Evolutionary conservation across 2,329 filamentous ascomycete genomes (phyloP).

Genomic region (Phaeosphaeriaceae sp.): DNA sequence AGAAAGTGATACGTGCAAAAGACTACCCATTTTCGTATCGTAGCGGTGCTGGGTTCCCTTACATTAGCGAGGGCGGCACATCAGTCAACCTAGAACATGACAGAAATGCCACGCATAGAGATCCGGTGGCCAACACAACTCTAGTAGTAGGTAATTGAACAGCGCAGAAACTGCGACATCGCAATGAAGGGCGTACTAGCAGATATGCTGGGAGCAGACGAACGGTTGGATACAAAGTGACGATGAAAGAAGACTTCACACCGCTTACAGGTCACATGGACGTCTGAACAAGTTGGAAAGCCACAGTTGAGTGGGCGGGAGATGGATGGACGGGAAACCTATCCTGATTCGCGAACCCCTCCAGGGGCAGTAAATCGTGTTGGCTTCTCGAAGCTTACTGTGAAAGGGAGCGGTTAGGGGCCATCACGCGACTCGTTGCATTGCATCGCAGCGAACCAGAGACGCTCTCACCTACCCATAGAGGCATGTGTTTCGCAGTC

Average conservation of each 20-base stretch:
- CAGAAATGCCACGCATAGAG: constrained; percentile 1
- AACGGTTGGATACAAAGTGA: constrained; percentile 24
- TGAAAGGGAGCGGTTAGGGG: constrained; percentile 13
- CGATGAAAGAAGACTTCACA: constrained; percentile 30
- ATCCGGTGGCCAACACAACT: background rate
- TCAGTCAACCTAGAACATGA: constrained; percentile 5
- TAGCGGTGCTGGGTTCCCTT: constrained; percentile 3
- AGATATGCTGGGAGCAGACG: constrained; percentile 9
- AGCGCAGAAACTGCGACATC: constrained; percentile 6
- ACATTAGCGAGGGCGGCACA: constrained; percentile 1
- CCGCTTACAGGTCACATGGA: constrained; percentile 44
- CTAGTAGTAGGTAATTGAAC: background rate
- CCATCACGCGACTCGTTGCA: constrained; percentile 37
- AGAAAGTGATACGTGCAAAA: constrained; percentile 15
- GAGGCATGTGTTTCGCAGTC: background rate
- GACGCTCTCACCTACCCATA: constrained; percentile 11
- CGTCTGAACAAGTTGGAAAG: constrained; percentile 13
- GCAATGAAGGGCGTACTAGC: constrained; percentile 4
- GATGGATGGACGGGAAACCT: constrained; percentile 28
- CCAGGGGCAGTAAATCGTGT: constrained; percentile 31
- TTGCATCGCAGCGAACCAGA: constrained; percentile 15
- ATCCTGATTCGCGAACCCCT: constrained; percentile 33
- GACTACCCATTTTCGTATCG: constrained; percentile 17
- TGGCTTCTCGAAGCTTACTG: constrained; percentile 37
- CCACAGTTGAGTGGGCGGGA: constrained; percentile 10